These are phyloP conservation scores for Capsicum baccatum DNA, from an alignment of 257 asterid genomes.

Conservation along the genomic window DNA sequence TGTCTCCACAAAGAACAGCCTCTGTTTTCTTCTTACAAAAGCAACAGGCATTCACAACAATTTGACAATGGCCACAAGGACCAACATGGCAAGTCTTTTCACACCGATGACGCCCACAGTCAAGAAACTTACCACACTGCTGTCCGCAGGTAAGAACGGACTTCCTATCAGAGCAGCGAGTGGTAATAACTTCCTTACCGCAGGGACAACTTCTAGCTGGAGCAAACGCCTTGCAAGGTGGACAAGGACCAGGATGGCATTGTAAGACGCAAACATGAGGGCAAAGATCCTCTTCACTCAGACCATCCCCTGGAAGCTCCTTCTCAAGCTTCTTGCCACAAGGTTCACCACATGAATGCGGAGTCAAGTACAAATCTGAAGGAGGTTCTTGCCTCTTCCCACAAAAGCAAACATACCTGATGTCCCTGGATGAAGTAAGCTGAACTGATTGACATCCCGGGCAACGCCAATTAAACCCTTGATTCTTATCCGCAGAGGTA, in stretches of 20 bases:
- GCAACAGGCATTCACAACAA: slow-evolving; percentile 77
- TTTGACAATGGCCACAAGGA: slow-evolving; percentile 80
- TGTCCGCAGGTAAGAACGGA: slow-evolving; percentile 90
- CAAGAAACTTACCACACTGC: slow-evolving; percentile 81
- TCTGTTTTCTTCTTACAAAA: slow-evolving; percentile 83
- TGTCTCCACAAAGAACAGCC: slow-evolving; percentile 75
- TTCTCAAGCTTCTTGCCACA: slow-evolving; percentile 90
- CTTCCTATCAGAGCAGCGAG: slow-evolving; percentile 89
- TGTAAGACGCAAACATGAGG: slow-evolving; percentile 95
- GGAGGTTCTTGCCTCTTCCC: slow-evolving; percentile 91
- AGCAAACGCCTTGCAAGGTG: slow-evolving; percentile 99
- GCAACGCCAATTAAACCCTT: slow-evolving; percentile 95
- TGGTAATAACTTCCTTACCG: slow-evolving; percentile 81
- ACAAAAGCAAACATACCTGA: slow-evolving; percentile 83
- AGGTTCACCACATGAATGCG: slow-evolving; percentile 98
- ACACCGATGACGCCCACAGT: slow-evolving; percentile 86
- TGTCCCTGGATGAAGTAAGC: slow-evolving; percentile 81
- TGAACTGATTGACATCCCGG: slow-evolving; percentile 98
- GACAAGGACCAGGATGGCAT: slow-evolving; percentile 99
- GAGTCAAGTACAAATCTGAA: slow-evolving; percentile 89
- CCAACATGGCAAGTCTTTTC: slow-evolving; percentile 82
- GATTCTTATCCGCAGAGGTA: slow-evolving; percentile 77
- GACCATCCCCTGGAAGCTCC: slow-evolving; percentile 62
- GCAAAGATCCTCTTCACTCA: slow-evolving; percentile 75
- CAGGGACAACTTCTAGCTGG: slow-evolving; percentile 87